Evolutionary conservation across 2,329 filamentous ascomycete genomes (phyloP).

Genomic region (Alternaria novae-zelandiae): DNA sequence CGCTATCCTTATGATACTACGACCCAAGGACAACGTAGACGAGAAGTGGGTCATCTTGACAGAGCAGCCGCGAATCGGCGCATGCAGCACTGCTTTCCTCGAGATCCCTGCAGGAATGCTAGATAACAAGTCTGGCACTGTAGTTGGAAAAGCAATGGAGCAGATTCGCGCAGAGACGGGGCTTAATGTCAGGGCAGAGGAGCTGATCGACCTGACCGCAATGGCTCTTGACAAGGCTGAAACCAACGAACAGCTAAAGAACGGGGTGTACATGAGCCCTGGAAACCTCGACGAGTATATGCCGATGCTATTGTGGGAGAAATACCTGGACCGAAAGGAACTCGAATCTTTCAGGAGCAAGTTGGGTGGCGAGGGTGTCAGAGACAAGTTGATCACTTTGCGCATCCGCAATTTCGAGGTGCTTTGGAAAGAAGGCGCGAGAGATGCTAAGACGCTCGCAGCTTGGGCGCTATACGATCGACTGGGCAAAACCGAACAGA

Average conservation of each 20-base stretch:
- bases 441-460: background rate
- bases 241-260: background rate
- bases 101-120: constrained; percentile 69
- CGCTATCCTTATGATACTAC: constrained; percentile 57
- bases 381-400: background rate
- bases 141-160: constrained; percentile 61
- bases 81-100: constrained; percentile 60
- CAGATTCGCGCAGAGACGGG: constrained; percentile 66
- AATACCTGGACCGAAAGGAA: background rate
- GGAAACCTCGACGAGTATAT: background rate
- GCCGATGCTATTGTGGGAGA: background rate
- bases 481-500: too few species aligned
- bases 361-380: background rate
- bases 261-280: background rate
- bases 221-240: constrained; percentile 49
- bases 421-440: background rate
- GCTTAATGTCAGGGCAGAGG: constrained; percentile 56
- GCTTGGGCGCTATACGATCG: background rate
- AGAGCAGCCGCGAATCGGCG: constrained; percentile 63
- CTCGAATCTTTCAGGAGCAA: background rate
- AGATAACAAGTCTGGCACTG: constrained; percentile 57
- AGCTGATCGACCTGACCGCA: constrained; percentile 62
- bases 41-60: constrained; percentile 58
- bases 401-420: background rate
- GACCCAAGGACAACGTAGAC: constrained; percentile 42